A percentile compares a stretch with the other conserved stretches of the same genome.
These are phyloP conservation scores for Puccinia hordei DNA, from an alignment of 1,284 basidiomycete species.

Conservation along the genomic window DNA sequence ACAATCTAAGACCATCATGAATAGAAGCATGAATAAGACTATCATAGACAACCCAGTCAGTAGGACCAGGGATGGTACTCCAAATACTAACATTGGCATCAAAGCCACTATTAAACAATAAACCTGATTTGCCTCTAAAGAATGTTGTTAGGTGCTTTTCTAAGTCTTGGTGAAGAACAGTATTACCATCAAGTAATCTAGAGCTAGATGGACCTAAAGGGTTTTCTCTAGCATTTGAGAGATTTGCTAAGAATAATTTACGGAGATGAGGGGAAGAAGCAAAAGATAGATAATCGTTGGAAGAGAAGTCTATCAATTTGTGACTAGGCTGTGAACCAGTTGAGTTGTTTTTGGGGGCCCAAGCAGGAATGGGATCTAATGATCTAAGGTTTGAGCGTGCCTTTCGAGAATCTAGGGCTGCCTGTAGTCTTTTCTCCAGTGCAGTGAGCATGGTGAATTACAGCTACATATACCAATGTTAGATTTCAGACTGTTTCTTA, in stretches of 20 bases:
- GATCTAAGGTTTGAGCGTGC: conserved; percentile 67
- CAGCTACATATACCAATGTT: background rate
- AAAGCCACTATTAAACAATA: conserved; percentile 92
- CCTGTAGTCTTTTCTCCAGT: conserved; percentile 61
- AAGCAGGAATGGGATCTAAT: conserved; percentile 62
- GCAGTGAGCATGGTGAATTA: conserved; percentile 53
- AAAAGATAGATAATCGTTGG: conserved; percentile 93
- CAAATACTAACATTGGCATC: conserved; percentile 92
- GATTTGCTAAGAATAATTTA: conserved; percentile 65
- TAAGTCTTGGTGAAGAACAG: conserved; percentile 68
- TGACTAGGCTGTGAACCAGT: background rate
- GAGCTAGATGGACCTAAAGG: conserved; percentile 89
- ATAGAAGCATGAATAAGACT: conserved; percentile 88
- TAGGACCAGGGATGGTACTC: conserved; percentile 74
- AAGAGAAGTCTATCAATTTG: conserved; percentile 71
- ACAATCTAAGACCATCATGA: conserved; percentile 81
- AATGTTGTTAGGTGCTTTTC: conserved; percentile 70
- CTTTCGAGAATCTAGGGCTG: conserved; percentile 68
- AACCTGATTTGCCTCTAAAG: conserved; percentile 67
- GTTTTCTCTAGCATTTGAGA: conserved; percentile 63
- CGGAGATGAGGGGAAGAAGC: conserved; percentile 68
- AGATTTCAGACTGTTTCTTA: too few species aligned
- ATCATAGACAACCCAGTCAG: conserved; percentile 80
- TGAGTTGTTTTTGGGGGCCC: background rate
- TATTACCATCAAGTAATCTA: conserved; percentile 79